A percentile compares a stretch with the other conserved stretches of the same genome.
Conservation (phyloP, 192 early-diverging fungal genomes). For the Coemansia sp. region DNA sequence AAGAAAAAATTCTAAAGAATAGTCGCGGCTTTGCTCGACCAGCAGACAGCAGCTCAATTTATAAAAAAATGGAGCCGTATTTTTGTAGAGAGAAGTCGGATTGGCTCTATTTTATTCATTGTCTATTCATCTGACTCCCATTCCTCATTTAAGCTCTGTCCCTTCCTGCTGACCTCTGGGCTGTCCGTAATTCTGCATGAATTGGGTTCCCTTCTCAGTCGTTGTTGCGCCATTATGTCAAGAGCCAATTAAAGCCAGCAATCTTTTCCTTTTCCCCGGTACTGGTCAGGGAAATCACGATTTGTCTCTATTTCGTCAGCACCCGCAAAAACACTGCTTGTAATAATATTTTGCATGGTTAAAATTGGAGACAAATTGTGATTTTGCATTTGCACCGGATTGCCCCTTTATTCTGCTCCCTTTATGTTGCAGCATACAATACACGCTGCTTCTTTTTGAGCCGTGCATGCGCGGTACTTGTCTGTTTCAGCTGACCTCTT, state of each 20-base stretch:
- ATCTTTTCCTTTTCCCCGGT: too few species aligned
- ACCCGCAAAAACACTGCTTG: background rate
- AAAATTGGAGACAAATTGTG: background rate
- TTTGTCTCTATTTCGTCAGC: too few species aligned
- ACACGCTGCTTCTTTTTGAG: background rate
- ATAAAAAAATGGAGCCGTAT: too few species aligned
- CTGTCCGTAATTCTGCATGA: background rate
- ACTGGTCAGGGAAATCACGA: background rate
- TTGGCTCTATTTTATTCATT: background rate
- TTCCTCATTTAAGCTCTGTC: background rate
- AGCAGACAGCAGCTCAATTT: too few species aligned
- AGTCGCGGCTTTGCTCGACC: too few species aligned
- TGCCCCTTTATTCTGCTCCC: background rate
- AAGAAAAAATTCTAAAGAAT: too few species aligned
- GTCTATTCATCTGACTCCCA: background rate
- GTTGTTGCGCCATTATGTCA: background rate
- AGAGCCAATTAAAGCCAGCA: slow-evolving; percentile 1
- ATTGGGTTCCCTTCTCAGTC: background rate
- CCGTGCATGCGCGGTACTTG: background rate
- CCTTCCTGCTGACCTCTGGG: background rate
- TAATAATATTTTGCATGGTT: background rate
- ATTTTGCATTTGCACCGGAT: background rate
- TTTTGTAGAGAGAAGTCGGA: background rate
- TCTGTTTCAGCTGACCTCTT: background rate
- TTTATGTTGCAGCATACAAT: background rate